Evolutionary conservation across 768 basidiomycete genomes (phyloP).

Genomic region (Russula abietina): DNA sequence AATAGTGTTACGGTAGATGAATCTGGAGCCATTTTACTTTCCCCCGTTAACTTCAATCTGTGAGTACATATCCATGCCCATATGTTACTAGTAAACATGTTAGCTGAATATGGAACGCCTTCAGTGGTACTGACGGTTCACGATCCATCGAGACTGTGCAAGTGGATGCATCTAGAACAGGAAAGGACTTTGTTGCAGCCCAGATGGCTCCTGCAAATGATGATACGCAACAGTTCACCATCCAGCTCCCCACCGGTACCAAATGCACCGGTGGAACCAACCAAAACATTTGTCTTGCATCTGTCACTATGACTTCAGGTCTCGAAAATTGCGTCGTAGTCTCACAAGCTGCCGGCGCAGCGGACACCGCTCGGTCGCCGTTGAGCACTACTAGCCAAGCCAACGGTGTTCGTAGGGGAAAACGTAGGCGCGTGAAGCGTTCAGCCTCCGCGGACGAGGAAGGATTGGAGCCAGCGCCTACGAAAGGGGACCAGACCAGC

Average conservation of each 20-base stretch:
- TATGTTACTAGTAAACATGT: no score
- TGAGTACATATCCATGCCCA: no score
- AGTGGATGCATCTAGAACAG: slow-evolving; percentile 18
- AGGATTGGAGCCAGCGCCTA: neutral
- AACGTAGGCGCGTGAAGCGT: neutral
- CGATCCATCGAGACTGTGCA: neutral
- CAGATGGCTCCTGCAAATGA: slow-evolving; percentile 38
- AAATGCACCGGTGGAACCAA: slow-evolving; percentile 45
- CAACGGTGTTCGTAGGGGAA: neutral
- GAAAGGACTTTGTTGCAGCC: slow-evolving; percentile 33
- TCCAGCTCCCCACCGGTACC: slow-evolving; percentile 43
- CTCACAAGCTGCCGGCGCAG: slow-evolving; percentile 25
- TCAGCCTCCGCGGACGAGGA: neutral
- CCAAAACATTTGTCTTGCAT: slow-evolving; percentile 45
- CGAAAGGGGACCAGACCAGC: neutral
- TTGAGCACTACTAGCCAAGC: neutral
- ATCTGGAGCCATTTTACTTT: slow-evolving; percentile 40
- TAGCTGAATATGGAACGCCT: no score
- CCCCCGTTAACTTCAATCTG: slow-evolving; percentile 29
- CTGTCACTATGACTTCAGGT: slow-evolving; percentile 43
- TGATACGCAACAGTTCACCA: slow-evolving; percentile 39
- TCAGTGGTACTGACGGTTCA: no score
- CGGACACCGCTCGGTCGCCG: no score
- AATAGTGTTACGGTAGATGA: slow-evolving; percentile 28
- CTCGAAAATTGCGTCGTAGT: slow-evolving; percentile 53